Conservation (phyloP, 2,329 filamentous ascomycete species). For the Myriosclerotinia scirpicola region DNA sequence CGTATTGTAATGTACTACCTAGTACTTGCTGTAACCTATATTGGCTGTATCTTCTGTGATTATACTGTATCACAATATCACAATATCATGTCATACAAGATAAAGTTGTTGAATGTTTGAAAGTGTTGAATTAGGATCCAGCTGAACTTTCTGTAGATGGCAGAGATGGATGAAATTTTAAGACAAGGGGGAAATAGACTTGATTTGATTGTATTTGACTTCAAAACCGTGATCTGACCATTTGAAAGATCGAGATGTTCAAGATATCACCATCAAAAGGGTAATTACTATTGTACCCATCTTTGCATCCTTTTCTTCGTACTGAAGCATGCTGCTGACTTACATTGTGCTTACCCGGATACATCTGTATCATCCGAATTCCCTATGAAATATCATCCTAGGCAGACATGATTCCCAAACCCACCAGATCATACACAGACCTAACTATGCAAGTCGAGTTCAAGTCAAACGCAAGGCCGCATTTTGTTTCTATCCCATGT, state of each 20-base stretch:
- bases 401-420: background rate
- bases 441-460: background rate
- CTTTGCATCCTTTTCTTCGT: background rate
- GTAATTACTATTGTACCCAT: background rate
- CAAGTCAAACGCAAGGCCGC: background rate
- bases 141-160: conserved; percentile 1
- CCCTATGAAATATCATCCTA: background rate
- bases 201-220: conserved; percentile 5
- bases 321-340: background rate
- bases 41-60: background rate
- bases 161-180: background rate
- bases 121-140: background rate
- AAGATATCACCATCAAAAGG: background rate
- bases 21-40: too few relatives aligned
- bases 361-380: background rate
- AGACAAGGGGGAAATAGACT: background rate
- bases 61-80: conserved; percentile 2
- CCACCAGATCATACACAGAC: too few relatives aligned
- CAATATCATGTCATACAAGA: conserved; percentile 8
- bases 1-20: background rate
- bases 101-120: background rate
- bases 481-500: background rate
- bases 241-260: background rate
- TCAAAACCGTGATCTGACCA: background rate
- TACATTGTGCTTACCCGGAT: background rate